Percentiles rank a stretch among this genome's conserved stretches.
These are phyloP conservation scores for Pseudocercospora macadamiae DNA, from an alignment of 2,329 filamentous ascomycete genomes.

Conservation along the genomic window DNA sequence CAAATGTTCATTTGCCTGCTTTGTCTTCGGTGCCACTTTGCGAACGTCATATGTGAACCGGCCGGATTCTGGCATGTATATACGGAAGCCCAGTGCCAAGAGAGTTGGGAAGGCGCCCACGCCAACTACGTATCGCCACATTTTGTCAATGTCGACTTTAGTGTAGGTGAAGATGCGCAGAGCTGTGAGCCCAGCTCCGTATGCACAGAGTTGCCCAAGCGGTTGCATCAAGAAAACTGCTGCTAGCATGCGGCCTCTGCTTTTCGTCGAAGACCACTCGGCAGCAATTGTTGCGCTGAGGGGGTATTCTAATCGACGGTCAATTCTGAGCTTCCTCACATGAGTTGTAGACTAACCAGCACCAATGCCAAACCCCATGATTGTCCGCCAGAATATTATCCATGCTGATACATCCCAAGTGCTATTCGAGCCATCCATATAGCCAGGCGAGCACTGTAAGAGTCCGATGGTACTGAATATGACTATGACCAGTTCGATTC, in stretches of 20 bases:
- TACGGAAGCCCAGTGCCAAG: conserved; percentile 44
- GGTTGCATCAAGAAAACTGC: conserved; percentile 49
- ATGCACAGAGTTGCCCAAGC: conserved; percentile 43
- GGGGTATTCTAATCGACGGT: conserved; percentile 32
- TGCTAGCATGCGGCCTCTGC: conserved; percentile 45
- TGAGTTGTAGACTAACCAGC: too few relatives aligned
- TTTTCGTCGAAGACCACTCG: conserved; percentile 44
- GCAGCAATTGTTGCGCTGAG: conserved; percentile 44
- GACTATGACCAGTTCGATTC: conserved; percentile 45
- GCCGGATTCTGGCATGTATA: conserved; percentile 46
- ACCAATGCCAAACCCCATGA: conserved; percentile 46
- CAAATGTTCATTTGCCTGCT: not conserved
- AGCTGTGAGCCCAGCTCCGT: conserved; percentile 25
- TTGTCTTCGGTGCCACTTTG: conserved; percentile 17
- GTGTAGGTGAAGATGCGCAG: conserved; percentile 27
- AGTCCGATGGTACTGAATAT: conserved; percentile 45
- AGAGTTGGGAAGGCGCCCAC: conserved; percentile 44
- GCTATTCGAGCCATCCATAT: conserved; percentile 28
- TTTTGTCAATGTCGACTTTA: conserved; percentile 40
- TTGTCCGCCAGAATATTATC: conserved; percentile 44
- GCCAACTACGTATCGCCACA: conserved; percentile 46
- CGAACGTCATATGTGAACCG: conserved; percentile 45
- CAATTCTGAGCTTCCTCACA: too few relatives aligned
- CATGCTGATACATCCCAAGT: conserved; percentile 44
- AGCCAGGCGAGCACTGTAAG: conserved; percentile 40